These are phyloP conservation scores for Psilocybe sp. DNA, from an alignment of 768 basidiomycete genomes.

Conservation along the genomic window DNA sequence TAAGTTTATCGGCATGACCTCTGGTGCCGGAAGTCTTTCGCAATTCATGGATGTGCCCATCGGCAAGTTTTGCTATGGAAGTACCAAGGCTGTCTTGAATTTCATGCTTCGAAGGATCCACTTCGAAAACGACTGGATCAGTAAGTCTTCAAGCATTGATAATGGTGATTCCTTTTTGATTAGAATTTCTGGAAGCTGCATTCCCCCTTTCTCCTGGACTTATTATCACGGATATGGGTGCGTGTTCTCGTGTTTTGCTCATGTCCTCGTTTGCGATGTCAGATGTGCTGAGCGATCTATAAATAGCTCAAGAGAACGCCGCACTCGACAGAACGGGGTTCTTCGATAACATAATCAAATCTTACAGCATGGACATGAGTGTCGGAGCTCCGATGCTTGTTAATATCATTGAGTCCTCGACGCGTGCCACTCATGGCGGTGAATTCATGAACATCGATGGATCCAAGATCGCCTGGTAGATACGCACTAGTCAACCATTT, in stretches of 20 bases:
- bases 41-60: neutral
- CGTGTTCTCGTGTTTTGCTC: neutral
- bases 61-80: neutral
- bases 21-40: slow-evolving; percentile 1
- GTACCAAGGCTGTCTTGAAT: neutral
- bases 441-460: neutral
- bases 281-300: neutral
- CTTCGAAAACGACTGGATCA: neutral
- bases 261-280: neutral
- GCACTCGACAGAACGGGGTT: neutral
- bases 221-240: neutral
- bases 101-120: neutral
- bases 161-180: too few relatives aligned
- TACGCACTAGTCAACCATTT: too few relatives aligned
- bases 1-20: neutral
- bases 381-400: neutral
- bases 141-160: neutral
- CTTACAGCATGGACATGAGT: neutral
- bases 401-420: neutral
- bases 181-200: neutral
- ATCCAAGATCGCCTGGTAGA: neutral
- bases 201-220: neutral
- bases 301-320: neutral
- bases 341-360: neutral
- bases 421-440: neutral